Base-by-base conservation (phyloP, 352 stramenopile species). In the Pythium dissimile region DNA sequence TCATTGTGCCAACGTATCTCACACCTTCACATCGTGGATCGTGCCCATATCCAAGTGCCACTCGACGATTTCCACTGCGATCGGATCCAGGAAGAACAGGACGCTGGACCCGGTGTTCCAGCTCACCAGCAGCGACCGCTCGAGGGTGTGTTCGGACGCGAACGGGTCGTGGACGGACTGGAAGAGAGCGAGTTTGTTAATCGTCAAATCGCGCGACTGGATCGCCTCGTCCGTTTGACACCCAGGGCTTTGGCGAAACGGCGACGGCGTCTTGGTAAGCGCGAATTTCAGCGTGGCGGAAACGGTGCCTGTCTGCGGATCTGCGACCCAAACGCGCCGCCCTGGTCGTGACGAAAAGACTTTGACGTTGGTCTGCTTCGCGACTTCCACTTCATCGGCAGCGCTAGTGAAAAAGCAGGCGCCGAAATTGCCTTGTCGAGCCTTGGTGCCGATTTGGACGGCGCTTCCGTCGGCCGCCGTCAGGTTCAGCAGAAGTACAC, bases 11-110 rank as follows among this genome's bases (percentile, higher is more conserved):
- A n/a, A n/a, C n/a, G n/a, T n/a, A n/a, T n/a, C n/a, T 35, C 37
- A 6, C 27, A 58, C 84, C 75, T 92, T 91, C 20, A 94, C 63
- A 52, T 95, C 86, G 39, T 92, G 84, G 27, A 95, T 89, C 10
- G 85, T 77, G 15, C 86, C 86, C 37, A 95, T 69, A 66, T 95
- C 86, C 27, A 95, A 57, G 61, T 95, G 86, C 82, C 86, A 94
- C 51, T 95, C 86, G 6, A 92, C 79, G 30, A 95, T 89, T 62
- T 95, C 83, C 2, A 94, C 83, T 0, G 75, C 79, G 42, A 86
- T 80, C 3, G 86, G 86, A 32, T 95, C 84, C 16, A 95, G 54
- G 42, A 95, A 88, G 56, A 95, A 92, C 3, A 95, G 34, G 7
- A 91, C 82, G 27, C 80, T 91, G 13, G 82, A 87, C 20, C 84